Conservation (phyloP, 345 rosid genomes). For the Cardamine resedifolia region DNA sequence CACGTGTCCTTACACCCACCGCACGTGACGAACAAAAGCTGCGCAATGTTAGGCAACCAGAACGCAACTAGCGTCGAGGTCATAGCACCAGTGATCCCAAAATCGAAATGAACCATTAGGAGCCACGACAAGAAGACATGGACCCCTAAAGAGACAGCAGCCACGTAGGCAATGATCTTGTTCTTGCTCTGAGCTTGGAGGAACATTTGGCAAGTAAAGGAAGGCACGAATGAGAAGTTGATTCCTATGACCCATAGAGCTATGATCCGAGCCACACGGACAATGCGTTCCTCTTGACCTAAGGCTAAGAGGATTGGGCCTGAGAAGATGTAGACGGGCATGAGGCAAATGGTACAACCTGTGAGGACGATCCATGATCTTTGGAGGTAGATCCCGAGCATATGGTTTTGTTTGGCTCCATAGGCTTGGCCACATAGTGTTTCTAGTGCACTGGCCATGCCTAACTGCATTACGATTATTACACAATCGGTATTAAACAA, state of each 20-base stretch:
- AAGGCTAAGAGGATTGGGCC: conserved; percentile 49
- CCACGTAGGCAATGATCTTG: conserved; percentile 61
- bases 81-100: conserved; percentile 70
- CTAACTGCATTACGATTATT: conserved; percentile 49
- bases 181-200: conserved; percentile 86
- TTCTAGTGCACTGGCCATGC: conserved; percentile 83
- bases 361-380: conserved; percentile 73
- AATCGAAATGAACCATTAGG: conserved; percentile 47
- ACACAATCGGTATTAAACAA: background rate
- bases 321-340: conserved; percentile 55
- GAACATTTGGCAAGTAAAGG: conserved; percentile 77
- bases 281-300: conserved; percentile 59
- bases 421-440: conserved; percentile 85
- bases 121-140: conserved; percentile 71
- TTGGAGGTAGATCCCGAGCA: conserved; percentile 83
- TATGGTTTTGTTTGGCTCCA: conserved; percentile 72
- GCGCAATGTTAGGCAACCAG: conserved; percentile 81
- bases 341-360: conserved; percentile 41
- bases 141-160: conserved; percentile 45
- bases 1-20: conserved; percentile 73
- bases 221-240: conserved; percentile 42
- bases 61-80: conserved; percentile 58
- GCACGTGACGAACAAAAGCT: conserved; percentile 49
- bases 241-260: conserved; percentile 57
- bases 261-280: conserved; percentile 46